Evolutionary conservation across 2,329 filamentous ascomycete genomes (phyloP).

Genomic region (Talaromyces sp.): DNA sequence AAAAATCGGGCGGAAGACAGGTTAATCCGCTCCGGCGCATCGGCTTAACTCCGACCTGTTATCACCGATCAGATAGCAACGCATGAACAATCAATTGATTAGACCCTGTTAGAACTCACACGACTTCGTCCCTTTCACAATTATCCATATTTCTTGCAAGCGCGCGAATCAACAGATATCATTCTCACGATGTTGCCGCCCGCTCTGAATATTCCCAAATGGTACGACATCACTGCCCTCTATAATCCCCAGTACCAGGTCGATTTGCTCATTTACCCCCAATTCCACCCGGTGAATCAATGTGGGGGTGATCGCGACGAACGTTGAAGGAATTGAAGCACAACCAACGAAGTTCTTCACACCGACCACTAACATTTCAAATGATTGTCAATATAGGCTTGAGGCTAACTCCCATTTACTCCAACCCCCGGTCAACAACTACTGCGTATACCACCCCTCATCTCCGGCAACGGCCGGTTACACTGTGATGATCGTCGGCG

Average conservation of each 20-base stretch:
- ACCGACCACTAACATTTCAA: background rate
- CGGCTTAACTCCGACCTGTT: constrained; percentile 29
- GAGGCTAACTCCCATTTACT: constrained; percentile 88
- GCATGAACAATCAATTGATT: background rate
- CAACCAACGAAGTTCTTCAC: background rate
- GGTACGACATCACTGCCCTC: constrained; percentile 31
- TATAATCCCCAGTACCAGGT: background rate
- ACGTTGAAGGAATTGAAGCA: background rate
- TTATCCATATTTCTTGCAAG: background rate
- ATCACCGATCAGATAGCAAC: constrained; percentile 30
- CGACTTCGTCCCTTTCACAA: background rate
- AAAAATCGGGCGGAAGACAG: constrained; percentile 34
- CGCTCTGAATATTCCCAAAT: constrained; percentile 51
- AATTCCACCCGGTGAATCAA: constrained; percentile 20
- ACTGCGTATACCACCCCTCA: constrained; percentile 81
- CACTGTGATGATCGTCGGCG: constrained; percentile 90
- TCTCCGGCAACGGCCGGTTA: constrained; percentile 80
- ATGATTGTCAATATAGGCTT: constrained; percentile 63
- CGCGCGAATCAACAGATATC: background rate
- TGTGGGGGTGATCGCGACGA: constrained; percentile 8
- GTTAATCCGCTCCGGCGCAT: constrained; percentile 31
- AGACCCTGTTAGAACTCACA: constrained; percentile 2
- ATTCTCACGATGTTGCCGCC: constrained; percentile 37
- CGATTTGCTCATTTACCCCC: background rate
- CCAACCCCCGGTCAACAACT: constrained; percentile 94